Conservation (phyloP, 345 rosid genomes). For the Limnanthes douglasii region DNA sequence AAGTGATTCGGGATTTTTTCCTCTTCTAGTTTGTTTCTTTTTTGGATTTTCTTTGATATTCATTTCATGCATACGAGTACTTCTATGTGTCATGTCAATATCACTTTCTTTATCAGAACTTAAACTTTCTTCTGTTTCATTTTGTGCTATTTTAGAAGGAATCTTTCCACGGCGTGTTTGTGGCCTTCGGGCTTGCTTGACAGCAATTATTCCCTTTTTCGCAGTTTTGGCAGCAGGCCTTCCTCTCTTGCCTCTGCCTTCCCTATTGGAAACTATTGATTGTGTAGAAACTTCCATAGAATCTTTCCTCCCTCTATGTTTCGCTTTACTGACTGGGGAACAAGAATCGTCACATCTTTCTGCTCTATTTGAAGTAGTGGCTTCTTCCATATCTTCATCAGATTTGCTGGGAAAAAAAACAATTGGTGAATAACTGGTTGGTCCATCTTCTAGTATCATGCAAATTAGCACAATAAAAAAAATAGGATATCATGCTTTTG, state of each 20-base stretch:
- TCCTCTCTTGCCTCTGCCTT: slow-evolving; percentile 35
- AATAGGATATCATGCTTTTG: background rate
- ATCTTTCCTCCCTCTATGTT: slow-evolving; percentile 6
- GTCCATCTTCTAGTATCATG: slow-evolving; percentile 3
- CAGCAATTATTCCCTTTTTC: slow-evolving; percentile 24
- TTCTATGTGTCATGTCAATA: slow-evolving; percentile 7
- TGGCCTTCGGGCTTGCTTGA: slow-evolving; percentile 18
- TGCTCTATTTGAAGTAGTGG: slow-evolving; percentile 3
- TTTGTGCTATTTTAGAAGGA: slow-evolving; percentile 35
- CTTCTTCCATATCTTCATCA: slow-evolving; percentile 19
- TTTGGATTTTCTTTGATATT: slow-evolving; percentile 5
- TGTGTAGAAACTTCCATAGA: slow-evolving; percentile 3
- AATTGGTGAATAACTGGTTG: too few relatives aligned
- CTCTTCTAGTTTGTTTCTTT: slow-evolving; percentile 16
- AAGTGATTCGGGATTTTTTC: slow-evolving; percentile 13
- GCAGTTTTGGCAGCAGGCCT: slow-evolving; percentile 24
- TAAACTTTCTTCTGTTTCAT: slow-evolving; percentile 33
- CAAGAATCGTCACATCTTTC: slow-evolving; percentile 4
- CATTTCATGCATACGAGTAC: slow-evolving; percentile 2
- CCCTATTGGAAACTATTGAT: slow-evolving; percentile 13
- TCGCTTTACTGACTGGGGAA: slow-evolving; percentile 2
- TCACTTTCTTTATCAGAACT: slow-evolving; percentile 16
- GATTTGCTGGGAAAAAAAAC: slow-evolving; percentile 21
- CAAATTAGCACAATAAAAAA: background rate
- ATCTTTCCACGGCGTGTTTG: slow-evolving; percentile 30